Evolutionary conservation across 2,329 filamentous ascomycete genomes (phyloP).

Genomic region (Tricladium varicosporioides): DNA sequence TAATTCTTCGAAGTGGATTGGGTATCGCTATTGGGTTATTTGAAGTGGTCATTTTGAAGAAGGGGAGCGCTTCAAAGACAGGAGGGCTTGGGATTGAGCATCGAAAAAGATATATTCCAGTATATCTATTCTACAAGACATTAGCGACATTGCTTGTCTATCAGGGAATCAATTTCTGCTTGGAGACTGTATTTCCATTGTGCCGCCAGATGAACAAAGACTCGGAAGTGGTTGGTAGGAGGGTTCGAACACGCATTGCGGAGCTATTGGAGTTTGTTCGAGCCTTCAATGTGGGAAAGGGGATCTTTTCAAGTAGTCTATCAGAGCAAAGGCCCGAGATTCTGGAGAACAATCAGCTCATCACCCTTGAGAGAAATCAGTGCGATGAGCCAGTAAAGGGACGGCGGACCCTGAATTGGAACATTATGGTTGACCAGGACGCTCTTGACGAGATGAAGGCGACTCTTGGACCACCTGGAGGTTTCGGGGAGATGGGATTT

Average conservation of each 20-base stretch:
- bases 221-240: background rate
- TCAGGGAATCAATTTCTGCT: background rate
- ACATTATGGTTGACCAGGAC: constrained; percentile 4
- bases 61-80: background rate
- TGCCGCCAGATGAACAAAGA: constrained; percentile 1
- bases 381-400: constrained; percentile 1
- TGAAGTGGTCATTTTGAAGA: background rate
- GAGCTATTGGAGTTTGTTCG: background rate
- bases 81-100: background rate
- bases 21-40: background rate
- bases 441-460: constrained; percentile 17
- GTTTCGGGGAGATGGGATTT: constrained; percentile 18
- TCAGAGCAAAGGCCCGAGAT: background rate
- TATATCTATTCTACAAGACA: constrained; percentile 7
- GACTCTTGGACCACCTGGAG: constrained; percentile 15
- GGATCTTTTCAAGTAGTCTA: background rate
- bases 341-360: background rate
- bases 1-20: background rate
- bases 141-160: constrained; percentile 11
- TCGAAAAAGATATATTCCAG: background rate
- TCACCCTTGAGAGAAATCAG: constrained; percentile 7
- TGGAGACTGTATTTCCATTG: constrained; percentile 10
- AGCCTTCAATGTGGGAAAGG: background rate
- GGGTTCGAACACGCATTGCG: background rate
- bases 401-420: constrained; percentile 8